Evolutionary conservation across 306 rosid genomes (phyloP), one percentile per base, ranked within the genome.

Genomic region (Gastrolobium villosum): DNA sequence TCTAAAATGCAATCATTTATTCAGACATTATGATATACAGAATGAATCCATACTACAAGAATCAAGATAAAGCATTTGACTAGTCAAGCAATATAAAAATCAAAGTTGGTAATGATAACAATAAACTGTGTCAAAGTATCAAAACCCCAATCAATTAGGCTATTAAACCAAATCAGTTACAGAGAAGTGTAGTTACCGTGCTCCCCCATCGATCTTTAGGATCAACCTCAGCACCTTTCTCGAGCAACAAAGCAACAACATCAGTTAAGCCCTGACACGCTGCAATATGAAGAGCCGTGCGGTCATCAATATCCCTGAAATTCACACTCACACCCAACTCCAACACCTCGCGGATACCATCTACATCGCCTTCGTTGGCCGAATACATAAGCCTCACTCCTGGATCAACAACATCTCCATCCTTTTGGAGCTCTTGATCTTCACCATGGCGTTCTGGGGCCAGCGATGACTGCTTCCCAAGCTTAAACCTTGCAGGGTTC

Each of bases 171-270:
- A 72, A 70, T 57, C 48, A 76, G 7, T 2, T 5, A 39, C 13
- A 60, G 41, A 35, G 65, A 11, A 72, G 30, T 35, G 10, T 3
- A 57, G 15, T 79, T 87, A 95, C 99, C 86, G 96, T 86, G 85
- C 99, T 95, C 0, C 99, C 98, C 99, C 99, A 95, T n/a, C 93
- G 90, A 80, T 95, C 99, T 70, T 88, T 80, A 8, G 91, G 70
- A 64, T 95, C 93, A 30, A 95, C 84, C 4, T 81, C 83, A 52
- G 99, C 97, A 0, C 94, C 96, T 14, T 85, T 90, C n/a, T 84
- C 85, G 10, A 95, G 91, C 86, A 95, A 82, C 55, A 95, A 80
- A 48, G 78, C 84, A 79, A 90, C 98, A 54, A 90, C 97, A 64
- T 93, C 84, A 63, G 82, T 70, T 26, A 62, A 74, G 2, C 98